Percentiles rank a stretch among this genome's conserved stretches.
These are phyloP conservation scores for Solanum pinnatisectum DNA, from an alignment of 257 asterid genomes.

Conservation along the genomic window DNA sequence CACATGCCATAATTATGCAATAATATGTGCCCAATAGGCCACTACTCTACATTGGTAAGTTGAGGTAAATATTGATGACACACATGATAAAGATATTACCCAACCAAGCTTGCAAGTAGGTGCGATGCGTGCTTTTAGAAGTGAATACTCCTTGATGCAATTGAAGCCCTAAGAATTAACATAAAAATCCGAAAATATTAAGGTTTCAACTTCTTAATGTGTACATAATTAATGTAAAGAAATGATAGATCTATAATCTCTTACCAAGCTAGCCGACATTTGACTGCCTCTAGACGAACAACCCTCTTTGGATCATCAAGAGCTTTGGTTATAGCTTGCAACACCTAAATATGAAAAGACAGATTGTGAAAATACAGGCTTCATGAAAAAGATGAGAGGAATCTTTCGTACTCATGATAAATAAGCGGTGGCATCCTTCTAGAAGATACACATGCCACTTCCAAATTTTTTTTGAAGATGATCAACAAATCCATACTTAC, in stretches of 20 bases:
- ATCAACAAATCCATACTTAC: not conserved
- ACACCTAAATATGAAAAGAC: constrained; percentile 44
- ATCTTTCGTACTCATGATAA: not conserved
- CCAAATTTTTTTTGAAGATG: not conserved
- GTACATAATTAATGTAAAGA: not conserved
- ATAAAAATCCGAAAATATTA: not conserved
- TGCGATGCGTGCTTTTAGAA: constrained; percentile 12
- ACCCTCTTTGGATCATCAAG: constrained; percentile 83
- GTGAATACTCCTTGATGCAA: constrained; percentile 38
- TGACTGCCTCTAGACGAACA: constrained; percentile 88
- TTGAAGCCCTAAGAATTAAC: constrained; percentile 40
- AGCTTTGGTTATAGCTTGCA: constrained; percentile 59
- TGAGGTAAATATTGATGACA: not conserved
- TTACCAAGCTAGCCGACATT: constrained; percentile 86
- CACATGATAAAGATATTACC: constrained; percentile 1
- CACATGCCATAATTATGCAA: not conserved
- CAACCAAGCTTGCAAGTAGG: constrained; percentile 3
- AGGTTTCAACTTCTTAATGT: not conserved
- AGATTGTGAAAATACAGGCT: not conserved
- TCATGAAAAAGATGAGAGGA: not conserved
- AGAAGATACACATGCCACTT: not conserved
- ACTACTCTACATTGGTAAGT: not conserved
- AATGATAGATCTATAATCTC: constrained; percentile 1
- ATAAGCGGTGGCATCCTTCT: not conserved
- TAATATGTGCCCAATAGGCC: not conserved